These are phyloP conservation scores for Diaporthe ampelina DNA, from an alignment of 2,329 filamentous ascomycete genomes.

Conservation along the genomic window DNA sequence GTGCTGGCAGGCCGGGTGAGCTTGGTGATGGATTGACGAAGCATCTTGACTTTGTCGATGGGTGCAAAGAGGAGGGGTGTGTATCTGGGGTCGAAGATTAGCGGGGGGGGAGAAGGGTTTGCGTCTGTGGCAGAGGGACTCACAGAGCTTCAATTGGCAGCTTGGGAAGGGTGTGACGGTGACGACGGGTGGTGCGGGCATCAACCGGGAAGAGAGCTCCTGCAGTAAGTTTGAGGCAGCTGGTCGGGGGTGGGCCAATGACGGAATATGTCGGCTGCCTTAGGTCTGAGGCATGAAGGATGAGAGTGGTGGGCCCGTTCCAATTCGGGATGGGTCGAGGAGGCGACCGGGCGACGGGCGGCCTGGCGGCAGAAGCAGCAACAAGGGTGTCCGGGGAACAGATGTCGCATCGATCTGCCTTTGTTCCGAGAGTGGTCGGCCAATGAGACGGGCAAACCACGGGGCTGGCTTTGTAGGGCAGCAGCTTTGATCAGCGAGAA, in stretches of 20 bases:
- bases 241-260: constrained; percentile 34
- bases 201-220: constrained; percentile 29
- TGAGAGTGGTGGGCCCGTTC: constrained; percentile 8
- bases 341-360: background rate
- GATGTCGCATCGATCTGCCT: constrained; percentile 31
- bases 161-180: constrained; percentile 25
- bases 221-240: constrained; percentile 7
- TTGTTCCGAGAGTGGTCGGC: constrained; percentile 17
- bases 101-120: background rate
- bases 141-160: constrained; percentile 41
- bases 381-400: constrained; percentile 24
- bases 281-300: constrained; percentile 20
- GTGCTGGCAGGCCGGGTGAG: constrained; percentile 65
- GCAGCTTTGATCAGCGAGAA: background rate
- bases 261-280: constrained; percentile 40
- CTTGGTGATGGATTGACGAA: constrained; percentile 73
- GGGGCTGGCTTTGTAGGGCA: constrained; percentile 23
- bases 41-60: constrained; percentile 65
- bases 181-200: constrained; percentile 26
- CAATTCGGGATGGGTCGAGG: background rate
- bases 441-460: constrained; percentile 31
- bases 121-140: constrained; percentile 27
- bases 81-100: constrained; percentile 13
- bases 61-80: constrained; percentile 17
- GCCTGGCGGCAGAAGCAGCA: background rate